Base-by-base conservation (phyloP, 1,284 basidiomycete genomes). In the Earliella scabrosa region DNA sequence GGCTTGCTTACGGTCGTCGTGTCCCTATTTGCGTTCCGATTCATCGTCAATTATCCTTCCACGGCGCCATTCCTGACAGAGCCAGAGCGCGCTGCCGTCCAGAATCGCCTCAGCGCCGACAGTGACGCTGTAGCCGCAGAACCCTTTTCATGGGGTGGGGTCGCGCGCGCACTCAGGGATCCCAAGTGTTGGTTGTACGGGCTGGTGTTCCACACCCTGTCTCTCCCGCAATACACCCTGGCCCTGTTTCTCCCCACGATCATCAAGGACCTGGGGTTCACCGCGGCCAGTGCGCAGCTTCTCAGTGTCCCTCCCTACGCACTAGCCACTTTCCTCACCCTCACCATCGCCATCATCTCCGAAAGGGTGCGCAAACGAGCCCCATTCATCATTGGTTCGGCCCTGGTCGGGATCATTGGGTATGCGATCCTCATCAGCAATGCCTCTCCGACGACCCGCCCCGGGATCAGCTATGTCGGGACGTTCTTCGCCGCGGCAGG, bases 371-470 rank as follows among this genome's bases (percentile, higher is more conserved):
- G 82, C 48, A 64, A 66, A 26, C 75, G 84, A 44, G 85, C 83
- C 2, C 75, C 80, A 0, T 82, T 86, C 66, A 87, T 89, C 63
- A 81, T 87, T 50, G 75, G 69, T 2, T 66, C 78, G n/a, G 83
- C 80, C 3, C 60, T 72, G 2, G 63, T 87, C 18, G 81, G 81
- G 8, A 85, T 87, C 54, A 67, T 87, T 6, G 88, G 85, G 0
- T 90, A 90, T 64, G 81, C 86, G 55, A 73, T 88, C 46, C 70
- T 89, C 16, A 67, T 87, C 13, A 69, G 81, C 8, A 80, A 79
- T 0, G 73, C 73, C 27, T 82, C 74, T 23, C 38, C 36, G 11
- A 47, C 48, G 41, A 34, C 29, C 18, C 27, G 35, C 18, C 26
- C 39, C 0, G 7, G 36, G 16, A 26, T 31, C 24, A 62, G 57